Base-by-base conservation (phyloP, 352 stramenopile genomes). In the Phytophthora litchii region DNA sequence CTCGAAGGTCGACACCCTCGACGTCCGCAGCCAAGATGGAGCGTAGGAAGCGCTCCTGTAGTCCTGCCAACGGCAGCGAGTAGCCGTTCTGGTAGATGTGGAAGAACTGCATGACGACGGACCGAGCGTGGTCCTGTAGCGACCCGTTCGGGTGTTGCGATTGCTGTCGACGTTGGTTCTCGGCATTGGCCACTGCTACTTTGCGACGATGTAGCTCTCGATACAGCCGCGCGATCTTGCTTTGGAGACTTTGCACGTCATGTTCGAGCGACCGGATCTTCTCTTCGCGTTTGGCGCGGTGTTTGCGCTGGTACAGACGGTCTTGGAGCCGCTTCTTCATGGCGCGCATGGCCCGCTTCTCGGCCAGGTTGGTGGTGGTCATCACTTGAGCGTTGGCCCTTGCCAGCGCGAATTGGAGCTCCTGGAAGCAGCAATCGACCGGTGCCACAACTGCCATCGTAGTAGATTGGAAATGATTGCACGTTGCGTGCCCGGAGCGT, bases 261-360 rank as follows among this genome's bases (percentile, higher is more conserved):
- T 41, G 23, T 37, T 76, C 67, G 20, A 76, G 57, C 5, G 45
- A 35, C 4, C 34, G 38, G 7, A 60, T 57, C 29, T 61, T 41
- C 21, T 69, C 29, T 13, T 77, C 69, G 34, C 60, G 64, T 19
- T 74, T 77, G 55, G 69, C 69, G 21, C 68, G 68, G 53, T 74
- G 68, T 10, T 72, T 72, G 29, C 68, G 63, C 37, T 74, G 64
- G 60, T 78, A 78, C 23, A 78, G 52, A 13, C 64, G 60, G 35
- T 78, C 69, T n/a, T 70, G 52, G 12, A 78, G 47, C 0, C 68
- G 68, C 46, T 74, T 74, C 45, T 70, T 70, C 12, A 48, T 40
- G 5, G 37, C 54, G 10, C 54, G 54, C 1, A 64, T 19, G 23
- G 21, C 43, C 4, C 46, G 56, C 17, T 72, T 67, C 8, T 72